A percentile compares a stretch with the other conserved stretches of the same genome.
Conservation (phyloP, 1,284 basidiomycete species). For the Sphaerobolus stellatus region DNA sequence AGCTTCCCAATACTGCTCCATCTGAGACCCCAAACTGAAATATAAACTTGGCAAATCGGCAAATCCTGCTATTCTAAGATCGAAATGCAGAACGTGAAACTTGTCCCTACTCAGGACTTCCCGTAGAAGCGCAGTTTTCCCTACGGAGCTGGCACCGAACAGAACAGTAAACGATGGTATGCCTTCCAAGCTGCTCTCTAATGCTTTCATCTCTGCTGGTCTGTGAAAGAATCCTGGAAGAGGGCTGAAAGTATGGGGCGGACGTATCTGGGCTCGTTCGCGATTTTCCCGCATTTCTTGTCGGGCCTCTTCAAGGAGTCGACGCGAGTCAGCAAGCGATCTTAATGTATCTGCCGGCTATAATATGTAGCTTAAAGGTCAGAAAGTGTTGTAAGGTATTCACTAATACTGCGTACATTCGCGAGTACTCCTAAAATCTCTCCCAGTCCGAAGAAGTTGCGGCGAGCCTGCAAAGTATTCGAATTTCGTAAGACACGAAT, state of each 20-base stretch:
- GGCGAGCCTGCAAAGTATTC: no score
- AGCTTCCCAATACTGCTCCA: conserved; percentile 75
- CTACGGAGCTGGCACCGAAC: conserved; percentile 77
- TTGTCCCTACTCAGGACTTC: conserved; percentile 66
- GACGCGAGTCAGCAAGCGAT: conserved; percentile 72
- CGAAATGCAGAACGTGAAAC: conserved; percentile 81
- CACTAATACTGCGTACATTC: conserved; percentile 52
- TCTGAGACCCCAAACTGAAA: conserved; percentile 70
- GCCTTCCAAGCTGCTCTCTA: conserved; percentile 64
- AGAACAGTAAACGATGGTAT: conserved; percentile 77
- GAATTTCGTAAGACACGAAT: no score
- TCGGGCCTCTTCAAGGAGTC: conserved; percentile 71
- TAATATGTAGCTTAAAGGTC: conserved; percentile 8
- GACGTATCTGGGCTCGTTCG: conserved; percentile 62
- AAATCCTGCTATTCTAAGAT: conserved; percentile 80
- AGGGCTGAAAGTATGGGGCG: conserved; percentile 75
- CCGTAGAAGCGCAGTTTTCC: conserved; percentile 78
- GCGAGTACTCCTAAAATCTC: conserved; percentile 73
- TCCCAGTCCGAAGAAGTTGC: conserved; percentile 76
- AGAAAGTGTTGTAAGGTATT: conserved; percentile 15
- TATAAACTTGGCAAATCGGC: conserved; percentile 77
- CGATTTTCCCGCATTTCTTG: conserved; percentile 66
- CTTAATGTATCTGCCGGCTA: conserved; percentile 77
- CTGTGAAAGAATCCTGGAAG: conserved; percentile 72
- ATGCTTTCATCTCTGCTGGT: conserved; percentile 58